A percentile compares a stretch with the other conserved stretches of the same genome.
Evolutionary conservation across 306 rosid species (phyloP).

Genomic region (Albizia julibrissin): DNA sequence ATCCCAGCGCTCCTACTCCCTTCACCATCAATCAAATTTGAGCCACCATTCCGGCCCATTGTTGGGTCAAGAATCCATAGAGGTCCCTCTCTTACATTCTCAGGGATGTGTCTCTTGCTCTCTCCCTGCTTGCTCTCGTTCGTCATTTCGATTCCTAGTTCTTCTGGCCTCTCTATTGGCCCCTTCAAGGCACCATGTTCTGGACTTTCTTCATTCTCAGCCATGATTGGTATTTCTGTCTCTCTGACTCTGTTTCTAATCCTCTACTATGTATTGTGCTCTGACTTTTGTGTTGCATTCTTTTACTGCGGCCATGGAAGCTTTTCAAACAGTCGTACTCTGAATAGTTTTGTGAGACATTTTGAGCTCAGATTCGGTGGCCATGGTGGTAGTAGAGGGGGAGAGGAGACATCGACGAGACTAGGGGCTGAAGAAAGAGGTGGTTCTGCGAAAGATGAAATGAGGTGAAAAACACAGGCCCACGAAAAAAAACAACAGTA

Average conservation of each 20-base stretch:
- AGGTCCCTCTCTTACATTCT: conserved; percentile 68
- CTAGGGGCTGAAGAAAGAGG: no score
- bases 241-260: neutral
- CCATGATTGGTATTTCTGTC: conserved; percentile 70
- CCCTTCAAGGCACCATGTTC: conserved; percentile 69
- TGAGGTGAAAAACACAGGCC: no score
- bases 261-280: neutral
- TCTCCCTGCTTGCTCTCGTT: conserved; percentile 48
- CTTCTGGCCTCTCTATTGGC: conserved; percentile 78
- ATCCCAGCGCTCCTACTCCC: conserved; percentile 90
- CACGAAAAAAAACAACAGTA: no score
- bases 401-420: no score
- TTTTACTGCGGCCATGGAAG: conserved; percentile 90
- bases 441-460: no score
- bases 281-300: neutral
- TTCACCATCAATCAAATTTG: conserved; percentile 81
- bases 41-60: conserved; percentile 82
- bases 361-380: neutral
- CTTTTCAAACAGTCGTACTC: conserved; percentile 62
- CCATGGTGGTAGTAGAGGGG: neutral
- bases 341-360: conserved; percentile 76
- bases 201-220: conserved; percentile 90
- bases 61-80: conserved; percentile 86
- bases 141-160: conserved; percentile 48
- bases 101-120: conserved; percentile 54